These are phyloP conservation scores for Withania somnifera DNA, from an alignment of 305 asterid species.

Conservation along the genomic window DNA sequence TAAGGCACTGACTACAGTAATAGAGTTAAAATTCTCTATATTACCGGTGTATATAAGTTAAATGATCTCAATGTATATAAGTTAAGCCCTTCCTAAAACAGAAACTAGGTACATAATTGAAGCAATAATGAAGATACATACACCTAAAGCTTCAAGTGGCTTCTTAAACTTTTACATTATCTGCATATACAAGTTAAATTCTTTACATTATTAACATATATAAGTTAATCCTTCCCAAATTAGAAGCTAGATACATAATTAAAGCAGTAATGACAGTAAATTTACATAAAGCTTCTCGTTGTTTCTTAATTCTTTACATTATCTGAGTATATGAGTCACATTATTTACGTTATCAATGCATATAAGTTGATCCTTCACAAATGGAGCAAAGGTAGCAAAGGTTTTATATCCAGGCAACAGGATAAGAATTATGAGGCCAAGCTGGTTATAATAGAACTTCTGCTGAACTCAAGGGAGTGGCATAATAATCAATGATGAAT, in stretches of 20 bases:
- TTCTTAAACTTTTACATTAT: background rate
- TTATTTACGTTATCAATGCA: background rate
- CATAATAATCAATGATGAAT: too few relatives aligned
- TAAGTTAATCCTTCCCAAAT: background rate
- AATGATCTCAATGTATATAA: background rate
- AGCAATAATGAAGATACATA: background rate
- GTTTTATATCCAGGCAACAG: background rate
- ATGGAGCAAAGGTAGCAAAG: background rate
- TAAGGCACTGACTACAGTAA: too few relatives aligned
- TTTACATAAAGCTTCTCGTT: background rate
- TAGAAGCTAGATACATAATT: background rate
- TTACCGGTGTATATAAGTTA: background rate
- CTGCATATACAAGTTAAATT: background rate
- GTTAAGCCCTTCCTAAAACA: too few relatives aligned
- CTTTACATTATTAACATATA: background rate
- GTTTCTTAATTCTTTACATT: background rate
- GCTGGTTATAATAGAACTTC: background rate
- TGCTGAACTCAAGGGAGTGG: background rate
- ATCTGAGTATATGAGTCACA: background rate
- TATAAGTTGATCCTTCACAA: too few relatives aligned
- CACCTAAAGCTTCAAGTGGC: background rate
- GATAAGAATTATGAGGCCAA: background rate
- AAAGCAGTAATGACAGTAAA: background rate
- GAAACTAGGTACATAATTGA: background rate
- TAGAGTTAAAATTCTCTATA: too few relatives aligned